A percentile compares a stretch with the other conserved stretches of the same genome.
These are phyloP conservation scores for Alternaria longipes DNA, from an alignment of 2,329 filamentous ascomycete genomes.

Conservation along the genomic window DNA sequence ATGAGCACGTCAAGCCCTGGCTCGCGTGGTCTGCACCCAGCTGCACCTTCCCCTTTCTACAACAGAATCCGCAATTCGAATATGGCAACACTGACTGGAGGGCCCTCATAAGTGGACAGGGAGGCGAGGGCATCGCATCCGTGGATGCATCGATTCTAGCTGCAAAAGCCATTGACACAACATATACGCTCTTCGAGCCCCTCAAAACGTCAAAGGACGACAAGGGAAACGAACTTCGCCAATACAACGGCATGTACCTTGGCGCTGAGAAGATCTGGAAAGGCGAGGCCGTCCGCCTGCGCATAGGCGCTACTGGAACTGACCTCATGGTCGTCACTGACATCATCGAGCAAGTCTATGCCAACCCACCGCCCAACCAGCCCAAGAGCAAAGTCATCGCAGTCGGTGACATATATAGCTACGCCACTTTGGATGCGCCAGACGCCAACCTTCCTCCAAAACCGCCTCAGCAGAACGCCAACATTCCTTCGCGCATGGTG, in stretches of 20 bases:
- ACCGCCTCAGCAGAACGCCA: constrained; percentile 50
- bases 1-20: constrained; percentile 63
- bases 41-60: constrained; percentile 59
- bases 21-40: constrained; percentile 65
- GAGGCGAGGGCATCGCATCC: constrained; percentile 60
- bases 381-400: constrained; percentile 51
- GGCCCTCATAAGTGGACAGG: constrained; percentile 54
- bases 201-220: constrained; percentile 49
- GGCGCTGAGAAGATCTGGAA: constrained; percentile 69
- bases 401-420: constrained; percentile 63
- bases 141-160: constrained; percentile 68
- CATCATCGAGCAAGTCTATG: constrained; percentile 53
- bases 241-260: constrained; percentile 65
- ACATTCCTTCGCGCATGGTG: constrained; percentile 61
- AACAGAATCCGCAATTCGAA: constrained; percentile 50
- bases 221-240: constrained; percentile 54
- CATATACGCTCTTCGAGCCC: constrained; percentile 64
- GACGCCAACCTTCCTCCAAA: constrained; percentile 45
- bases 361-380: constrained; percentile 18
- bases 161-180: constrained; percentile 64
- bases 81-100: constrained; percentile 64
- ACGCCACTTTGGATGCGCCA: constrained; percentile 48
- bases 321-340: constrained; percentile 60
- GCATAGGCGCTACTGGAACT: constrained; percentile 52
- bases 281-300: constrained; percentile 66